A percentile compares a stretch with the other conserved stretches of the same genome.
phyloP scores from a whole-genome alignment of 2,329 filamentous ascomycete species.

The Corynespora cassiicola region DNA sequence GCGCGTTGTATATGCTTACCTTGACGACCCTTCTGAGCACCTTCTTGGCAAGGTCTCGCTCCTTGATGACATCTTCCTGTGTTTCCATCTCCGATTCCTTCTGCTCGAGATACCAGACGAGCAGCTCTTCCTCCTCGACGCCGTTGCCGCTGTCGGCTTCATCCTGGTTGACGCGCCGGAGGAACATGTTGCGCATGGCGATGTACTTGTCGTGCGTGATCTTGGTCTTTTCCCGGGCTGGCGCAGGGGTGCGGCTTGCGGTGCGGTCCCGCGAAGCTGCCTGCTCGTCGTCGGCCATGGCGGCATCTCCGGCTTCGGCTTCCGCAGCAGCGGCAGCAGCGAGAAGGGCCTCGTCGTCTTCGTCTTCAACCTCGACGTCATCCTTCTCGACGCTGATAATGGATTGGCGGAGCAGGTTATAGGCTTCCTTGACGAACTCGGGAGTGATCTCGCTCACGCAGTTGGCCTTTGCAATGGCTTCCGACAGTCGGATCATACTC shows the following conservation, averaged over 20 bases:
- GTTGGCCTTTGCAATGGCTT: slow-evolving; percentile 98
- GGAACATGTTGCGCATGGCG: slow-evolving; percentile 84
- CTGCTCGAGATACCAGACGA: slow-evolving; percentile 92
- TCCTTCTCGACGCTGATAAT: slow-evolving; percentile 99
- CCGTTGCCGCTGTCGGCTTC: slow-evolving; percentile 79
- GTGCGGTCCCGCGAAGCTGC: slow-evolving; percentile 39
- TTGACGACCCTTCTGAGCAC: slow-evolving; percentile 96
- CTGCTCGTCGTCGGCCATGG: slow-evolving; percentile 40
- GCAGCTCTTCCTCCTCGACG: slow-evolving; percentile 79
- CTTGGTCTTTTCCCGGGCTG: slow-evolving; percentile 71
- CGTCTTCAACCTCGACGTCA: slow-evolving; percentile 90
- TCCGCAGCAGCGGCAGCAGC: slow-evolving; percentile 59
- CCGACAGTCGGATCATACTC: slow-evolving; percentile 91
- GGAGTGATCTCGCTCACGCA: slow-evolving; percentile 89
- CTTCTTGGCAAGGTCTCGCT: slow-evolving; percentile 77
- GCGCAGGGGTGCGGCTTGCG: slow-evolving; percentile 50
- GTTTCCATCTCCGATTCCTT: slow-evolving; percentile 81
- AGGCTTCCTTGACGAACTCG: slow-evolving; percentile 89
- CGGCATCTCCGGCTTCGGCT: slow-evolving; percentile 51
- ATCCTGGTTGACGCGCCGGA: slow-evolving; percentile 83
- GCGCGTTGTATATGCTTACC: slow-evolving; percentile 59
- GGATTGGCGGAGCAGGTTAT: slow-evolving; percentile 86
- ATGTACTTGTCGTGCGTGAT: slow-evolving; percentile 97
- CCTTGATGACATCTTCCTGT: slow-evolving; percentile 80
- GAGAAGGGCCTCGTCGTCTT: slow-evolving; percentile 68